A percentile compares a stretch with the other conserved stretches of the same genome.
Conservation (phyloP, 306 rosid species). For the Vigna unguiculata region DNA sequence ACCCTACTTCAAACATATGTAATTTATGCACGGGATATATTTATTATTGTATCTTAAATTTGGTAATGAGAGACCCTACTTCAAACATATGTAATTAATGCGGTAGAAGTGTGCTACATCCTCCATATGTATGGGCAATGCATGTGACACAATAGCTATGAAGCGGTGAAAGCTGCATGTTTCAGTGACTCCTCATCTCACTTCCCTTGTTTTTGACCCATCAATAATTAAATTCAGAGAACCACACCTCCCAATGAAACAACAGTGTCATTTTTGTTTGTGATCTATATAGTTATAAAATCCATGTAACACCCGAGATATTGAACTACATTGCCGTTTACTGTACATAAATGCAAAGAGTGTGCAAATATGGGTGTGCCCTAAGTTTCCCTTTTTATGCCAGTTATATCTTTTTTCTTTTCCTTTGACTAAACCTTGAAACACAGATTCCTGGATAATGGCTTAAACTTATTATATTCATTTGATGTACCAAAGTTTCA, state of each 20-base stretch:
- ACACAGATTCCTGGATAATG: not conserved
- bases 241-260: conserved; percentile 25
- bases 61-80: no score
- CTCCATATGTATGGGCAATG: conserved; percentile 54
- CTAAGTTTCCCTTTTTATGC: conserved; percentile 4
- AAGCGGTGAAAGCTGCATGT: conserved; percentile 46
- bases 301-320: conserved; percentile 31
- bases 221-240: conserved; percentile 27
- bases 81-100: conserved; percentile 33
- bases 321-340: conserved; percentile 1
- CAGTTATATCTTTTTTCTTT: conserved; percentile 6
- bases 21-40: conserved; percentile 37
- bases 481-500: no score
- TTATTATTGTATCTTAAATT: conserved; percentile 19
- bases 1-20: no score
- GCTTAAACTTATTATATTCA: not conserved
- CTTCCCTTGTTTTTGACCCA: conserved; percentile 29
- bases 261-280: not conserved
- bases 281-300: conserved; percentile 11
- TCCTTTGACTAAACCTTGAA: conserved; percentile 30
- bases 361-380: conserved; percentile 2
- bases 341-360: conserved; percentile 8
- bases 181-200: conserved; percentile 14
- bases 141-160: conserved; percentile 48
- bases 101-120: conserved; percentile 42